These are phyloP conservation scores for Rhizophora apiculata DNA, from an alignment of 345 rosid species.

Conservation along the genomic window DNA sequence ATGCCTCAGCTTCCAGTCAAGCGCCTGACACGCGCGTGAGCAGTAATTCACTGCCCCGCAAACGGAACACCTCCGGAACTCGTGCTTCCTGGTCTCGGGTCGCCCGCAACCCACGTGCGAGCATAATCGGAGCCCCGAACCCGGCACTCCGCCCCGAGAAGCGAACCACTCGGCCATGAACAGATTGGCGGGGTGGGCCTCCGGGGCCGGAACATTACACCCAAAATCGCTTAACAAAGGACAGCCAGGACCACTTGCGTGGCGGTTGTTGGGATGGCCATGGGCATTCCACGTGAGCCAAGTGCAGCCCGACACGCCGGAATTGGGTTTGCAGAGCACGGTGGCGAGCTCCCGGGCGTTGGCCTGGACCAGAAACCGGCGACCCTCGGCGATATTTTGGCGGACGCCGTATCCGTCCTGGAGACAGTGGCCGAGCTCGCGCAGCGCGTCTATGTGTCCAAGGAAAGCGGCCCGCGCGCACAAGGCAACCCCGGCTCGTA, in stretches of 20 bases:
- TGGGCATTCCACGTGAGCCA: conserved; percentile 57
- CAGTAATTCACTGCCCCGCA: conserved; percentile 94
- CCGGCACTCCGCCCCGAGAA: conserved; percentile 35
- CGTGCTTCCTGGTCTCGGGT: conserved; percentile 88
- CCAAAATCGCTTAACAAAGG: conserved; percentile 91
- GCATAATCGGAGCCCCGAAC: conserved; percentile 63
- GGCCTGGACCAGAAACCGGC: conserved; percentile 90
- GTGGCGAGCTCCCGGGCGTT: conserved; percentile 86
- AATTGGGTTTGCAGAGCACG: conserved; percentile 43
- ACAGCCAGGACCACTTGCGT: conserved; percentile 42
- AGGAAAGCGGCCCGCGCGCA: conserved; percentile 91
- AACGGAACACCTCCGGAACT: conserved; percentile 88
- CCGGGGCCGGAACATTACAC: conserved; percentile 95
- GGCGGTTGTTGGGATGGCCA: conserved; percentile 30
- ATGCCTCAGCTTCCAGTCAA: conserved; percentile 92
- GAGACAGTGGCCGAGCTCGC: conserved; percentile 97
- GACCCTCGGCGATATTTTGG: conserved; percentile 74
- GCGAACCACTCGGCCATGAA: conserved; percentile 82
- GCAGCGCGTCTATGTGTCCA: conserved; percentile 85
- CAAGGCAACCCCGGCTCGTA: conserved; percentile 85
- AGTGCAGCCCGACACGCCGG: conserved; percentile 28
- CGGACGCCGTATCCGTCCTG: conserved; percentile 98
- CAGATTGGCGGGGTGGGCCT: conserved; percentile 67
- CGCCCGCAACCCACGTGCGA: conserved; percentile 86
- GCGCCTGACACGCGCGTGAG: conserved; percentile 95